Percentiles rank a stretch among this genome's conserved stretches.
These are phyloP conservation scores for Neofusicoccum sp. DNA, from an alignment of 2,329 filamentous ascomycete species.

Conservation along the genomic window DNA sequence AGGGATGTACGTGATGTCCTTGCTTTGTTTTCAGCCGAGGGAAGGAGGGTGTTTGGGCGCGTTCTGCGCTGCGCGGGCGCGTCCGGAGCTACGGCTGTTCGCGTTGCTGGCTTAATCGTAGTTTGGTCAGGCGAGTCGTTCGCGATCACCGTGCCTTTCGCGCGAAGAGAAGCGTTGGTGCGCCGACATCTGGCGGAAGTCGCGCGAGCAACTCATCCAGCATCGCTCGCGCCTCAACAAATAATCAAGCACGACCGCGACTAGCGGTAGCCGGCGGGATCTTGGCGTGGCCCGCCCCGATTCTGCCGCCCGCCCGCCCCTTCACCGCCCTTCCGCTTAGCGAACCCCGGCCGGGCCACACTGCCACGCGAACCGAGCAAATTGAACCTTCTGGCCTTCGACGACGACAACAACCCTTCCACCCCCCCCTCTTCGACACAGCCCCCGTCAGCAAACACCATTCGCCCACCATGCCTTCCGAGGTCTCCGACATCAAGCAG, in stretches of 20 bases:
- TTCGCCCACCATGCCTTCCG: slow-evolving; percentile 87
- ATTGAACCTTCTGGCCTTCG: slow-evolving; percentile 1
- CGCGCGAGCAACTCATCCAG: too few species aligned
- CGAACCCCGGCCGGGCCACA: slow-evolving; percentile 6
- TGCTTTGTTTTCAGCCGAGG: too few species aligned
- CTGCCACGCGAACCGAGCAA: slow-evolving; percentile 9
- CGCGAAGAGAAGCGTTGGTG: too few species aligned
- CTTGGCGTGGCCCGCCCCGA: neutral
- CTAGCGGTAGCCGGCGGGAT: too few species aligned
- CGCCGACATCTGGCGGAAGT: too few species aligned
- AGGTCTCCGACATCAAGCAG: slow-evolving; percentile 98
- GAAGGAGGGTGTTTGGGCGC: too few species aligned
- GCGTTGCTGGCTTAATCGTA: neutral
- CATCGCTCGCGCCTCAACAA: too few species aligned
- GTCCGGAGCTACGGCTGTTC: neutral
- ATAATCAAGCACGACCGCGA: too few species aligned
- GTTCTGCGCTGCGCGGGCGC: too few species aligned
- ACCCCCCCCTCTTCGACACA: slow-evolving; percentile 10
- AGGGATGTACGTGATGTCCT: too few species aligned
- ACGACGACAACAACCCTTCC: slow-evolving; percentile 11
- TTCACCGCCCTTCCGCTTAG: neutral
- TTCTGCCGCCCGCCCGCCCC: neutral
- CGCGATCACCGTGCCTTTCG: too few species aligned
- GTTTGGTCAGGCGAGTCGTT: neutral
- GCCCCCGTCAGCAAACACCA: slow-evolving; percentile 25